Evolutionary conservation across 352 stramenopile genomes (phyloP).

Genomic region (Phytophthora multivora): DNA sequence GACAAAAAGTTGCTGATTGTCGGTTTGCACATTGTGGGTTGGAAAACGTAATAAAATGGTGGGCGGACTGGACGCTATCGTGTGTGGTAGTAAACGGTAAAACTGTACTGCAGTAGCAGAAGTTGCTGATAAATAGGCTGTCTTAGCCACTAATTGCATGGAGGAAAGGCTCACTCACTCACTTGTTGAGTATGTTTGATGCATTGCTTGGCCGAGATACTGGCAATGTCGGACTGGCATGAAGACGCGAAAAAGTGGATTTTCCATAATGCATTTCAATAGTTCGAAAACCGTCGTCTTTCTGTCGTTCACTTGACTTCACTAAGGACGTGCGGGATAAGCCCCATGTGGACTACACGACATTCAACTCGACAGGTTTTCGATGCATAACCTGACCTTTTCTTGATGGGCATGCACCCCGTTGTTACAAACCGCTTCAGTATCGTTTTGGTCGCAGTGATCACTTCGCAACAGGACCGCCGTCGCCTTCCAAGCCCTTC

Average conservation of each 20-base stretch:
- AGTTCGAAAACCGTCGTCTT: constrained; percentile 7
- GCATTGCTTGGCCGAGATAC: constrained; percentile 8
- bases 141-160: neutral
- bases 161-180: constrained; percentile 17
- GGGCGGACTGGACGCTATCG: neutral
- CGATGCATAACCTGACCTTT: neutral
- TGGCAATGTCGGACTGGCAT: too few species aligned
- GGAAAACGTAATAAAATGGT: neutral
- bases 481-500: neutral
- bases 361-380: neutral
- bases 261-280: constrained; percentile 17
- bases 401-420: constrained; percentile 27
- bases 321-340: constrained; percentile 2
- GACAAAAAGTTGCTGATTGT: constrained; percentile 13
- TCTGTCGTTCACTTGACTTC: constrained; percentile 13
- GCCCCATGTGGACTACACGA: constrained; percentile 11
- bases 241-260: constrained; percentile 23
- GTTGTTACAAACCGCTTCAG: constrained; percentile 24
- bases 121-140: too few species aligned
- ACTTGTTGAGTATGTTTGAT: neutral
- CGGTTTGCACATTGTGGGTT: constrained; percentile 2
- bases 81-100: too few species aligned
- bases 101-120: too few species aligned
- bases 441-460: constrained; percentile 12
- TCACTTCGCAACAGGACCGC: constrained; percentile 27